Evolutionary conservation across 345 rosid species (phyloP).

Genomic region (Cardamine resedifolia): DNA sequence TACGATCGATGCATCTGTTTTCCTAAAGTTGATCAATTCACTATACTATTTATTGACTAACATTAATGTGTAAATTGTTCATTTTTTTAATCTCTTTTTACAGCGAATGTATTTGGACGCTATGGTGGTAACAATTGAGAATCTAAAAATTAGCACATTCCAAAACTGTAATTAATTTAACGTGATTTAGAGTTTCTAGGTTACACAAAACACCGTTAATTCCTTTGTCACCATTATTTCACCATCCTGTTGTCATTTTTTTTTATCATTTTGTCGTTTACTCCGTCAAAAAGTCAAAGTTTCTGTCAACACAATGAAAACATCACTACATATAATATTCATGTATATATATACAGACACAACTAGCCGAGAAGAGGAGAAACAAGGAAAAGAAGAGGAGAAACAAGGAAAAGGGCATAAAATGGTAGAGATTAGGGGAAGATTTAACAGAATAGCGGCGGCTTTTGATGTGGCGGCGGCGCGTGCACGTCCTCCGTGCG

Average conservation of each 20-base stretch:
- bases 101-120: slow-evolving; percentile 17
- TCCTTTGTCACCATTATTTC: slow-evolving; percentile 25
- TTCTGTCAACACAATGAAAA: slow-evolving; percentile 26
- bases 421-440: slow-evolving; percentile 37
- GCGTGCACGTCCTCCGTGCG: slow-evolving; percentile 39
- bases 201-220: slow-evolving; percentile 14
- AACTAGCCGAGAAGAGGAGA: background rate
- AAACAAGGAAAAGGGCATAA: slow-evolving; percentile 10
- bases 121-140: slow-evolving; percentile 3
- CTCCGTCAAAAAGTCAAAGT: slow-evolving; percentile 24
- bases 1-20: background rate
- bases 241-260: slow-evolving; percentile 27
- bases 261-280: slow-evolving; percentile 20
- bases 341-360: background rate
- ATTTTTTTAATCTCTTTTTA: background rate
- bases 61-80: background rate
- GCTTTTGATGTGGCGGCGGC: slow-evolving; percentile 48
- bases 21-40: slow-evolving; percentile 10
- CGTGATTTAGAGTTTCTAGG: slow-evolving; percentile 1
- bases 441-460: slow-evolving; percentile 41
- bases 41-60: background rate
- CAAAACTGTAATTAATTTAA: background rate
- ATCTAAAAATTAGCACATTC: background rate
- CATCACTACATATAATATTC: slow-evolving; percentile 2
- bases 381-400: background rate